Base-by-base conservation (phyloP, 179 eudicot genomes). In the Camellia oleifera region DNA sequence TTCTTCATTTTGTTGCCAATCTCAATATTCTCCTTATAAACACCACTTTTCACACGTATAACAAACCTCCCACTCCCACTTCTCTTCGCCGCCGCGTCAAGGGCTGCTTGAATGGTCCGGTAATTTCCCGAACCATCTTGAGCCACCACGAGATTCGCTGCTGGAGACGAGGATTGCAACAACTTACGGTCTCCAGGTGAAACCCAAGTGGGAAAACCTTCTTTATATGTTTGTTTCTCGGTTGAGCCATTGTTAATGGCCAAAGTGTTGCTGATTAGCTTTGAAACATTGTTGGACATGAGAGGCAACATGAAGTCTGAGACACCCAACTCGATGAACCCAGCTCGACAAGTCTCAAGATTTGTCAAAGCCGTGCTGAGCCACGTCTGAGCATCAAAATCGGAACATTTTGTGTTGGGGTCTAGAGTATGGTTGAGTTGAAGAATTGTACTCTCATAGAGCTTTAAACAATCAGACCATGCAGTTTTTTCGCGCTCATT, bases 331-430 rank as follows among this genome's bases (percentile, higher is more conserved):
- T 93, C 97, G 3, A 68, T 75, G 14, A 91, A 85, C 67, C 98
- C 92, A 4, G 85, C 71, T 40, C 88, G 82, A 69, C 98, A 93
- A 0, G 97, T 93, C 17, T 91, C 93, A 9, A 93, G 90, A 79
- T 92, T 91, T 5, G 98, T 93, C 11, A 92, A 60, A 1, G 98
- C 88, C 0, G 98, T 75, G 80, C 98, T 93, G 8, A 92, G 91
- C 98, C 97, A 93, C 0, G 98, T 93, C 69, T 93, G 98, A 0
- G 84, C 82, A 60, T 92, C 94, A 58, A 83, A 86, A n/a, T 88
- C 81, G 7, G 87, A 83, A 70, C 86, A 88, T 11, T 82, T 83
- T 13, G 58, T 63, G 78, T 72, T 76, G 44, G 88, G 83, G 52
- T 77, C 83, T 0, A 90, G 79, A 52, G 94, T 89, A 17, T 85